These are phyloP conservation scores for Heritiera littoralis DNA, from an alignment of 345 rosid genomes.

Conservation along the genomic window DNA sequence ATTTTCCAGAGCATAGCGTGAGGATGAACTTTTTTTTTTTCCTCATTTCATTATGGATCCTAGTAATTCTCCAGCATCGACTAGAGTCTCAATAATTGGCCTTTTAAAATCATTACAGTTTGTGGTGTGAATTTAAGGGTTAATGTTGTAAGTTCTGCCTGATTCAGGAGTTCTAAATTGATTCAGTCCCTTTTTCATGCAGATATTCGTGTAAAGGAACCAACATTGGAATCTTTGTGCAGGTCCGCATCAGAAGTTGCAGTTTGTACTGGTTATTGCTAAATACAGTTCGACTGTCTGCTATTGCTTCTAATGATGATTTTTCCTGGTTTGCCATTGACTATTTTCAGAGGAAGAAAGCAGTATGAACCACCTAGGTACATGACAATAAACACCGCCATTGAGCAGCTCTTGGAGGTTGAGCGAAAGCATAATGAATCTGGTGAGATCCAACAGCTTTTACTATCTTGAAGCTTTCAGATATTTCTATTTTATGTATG, in stretches of 20 bases:
- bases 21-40: background rate
- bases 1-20: background rate
- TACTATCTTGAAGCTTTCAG: background rate
- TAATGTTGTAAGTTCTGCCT: background rate
- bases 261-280: background rate
- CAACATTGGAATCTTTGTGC: slow-evolving; percentile 82
- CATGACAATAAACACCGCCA: slow-evolving; percentile 83
- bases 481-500: background rate
- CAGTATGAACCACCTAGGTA: slow-evolving; percentile 83
- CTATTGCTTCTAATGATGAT: slow-evolving; percentile 13
- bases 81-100: background rate
- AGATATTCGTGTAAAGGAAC: slow-evolving; percentile 96
- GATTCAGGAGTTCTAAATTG: background rate
- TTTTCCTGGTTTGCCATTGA: background rate
- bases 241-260: slow-evolving; percentile 44
- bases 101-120: background rate
- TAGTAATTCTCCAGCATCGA: background rate
- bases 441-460: slow-evolving; percentile 40
- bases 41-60: background rate
- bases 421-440: slow-evolving; percentile 56
- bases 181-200: slow-evolving; percentile 13
- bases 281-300: background rate
- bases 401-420: slow-evolving; percentile 90
- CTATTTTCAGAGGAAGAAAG: slow-evolving; percentile 66
- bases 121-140: background rate